Percentiles rank a stretch among this genome's conserved stretches.
Evolutionary conservation across 2,329 filamentous ascomycete species (phyloP).

Genomic region (Ascochyta rabiei): DNA sequence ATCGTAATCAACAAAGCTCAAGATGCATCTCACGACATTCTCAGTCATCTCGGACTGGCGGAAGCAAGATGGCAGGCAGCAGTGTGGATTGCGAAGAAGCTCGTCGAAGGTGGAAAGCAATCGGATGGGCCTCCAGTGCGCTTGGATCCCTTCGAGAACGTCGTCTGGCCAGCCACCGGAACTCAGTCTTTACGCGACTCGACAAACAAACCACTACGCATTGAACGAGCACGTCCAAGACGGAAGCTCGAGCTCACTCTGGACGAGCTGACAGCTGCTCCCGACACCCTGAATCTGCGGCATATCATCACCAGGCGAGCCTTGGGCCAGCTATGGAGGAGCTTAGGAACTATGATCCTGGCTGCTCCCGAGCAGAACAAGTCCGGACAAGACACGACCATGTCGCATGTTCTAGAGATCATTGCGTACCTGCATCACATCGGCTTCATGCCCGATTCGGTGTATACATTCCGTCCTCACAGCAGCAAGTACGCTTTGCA

Average conservation of each 20-base stretch:
- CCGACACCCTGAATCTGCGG: constrained; percentile 31
- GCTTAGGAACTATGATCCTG: constrained; percentile 54
- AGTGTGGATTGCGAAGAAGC: constrained; percentile 54
- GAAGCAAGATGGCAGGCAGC: constrained; percentile 52
- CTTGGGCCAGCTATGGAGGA: constrained; percentile 55
- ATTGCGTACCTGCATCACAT: constrained; percentile 56
- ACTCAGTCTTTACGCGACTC: constrained; percentile 27
- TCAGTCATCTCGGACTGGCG: constrained; percentile 48
- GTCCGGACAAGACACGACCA: constrained; percentile 36
- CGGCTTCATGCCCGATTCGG: constrained; percentile 54
- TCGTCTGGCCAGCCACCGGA: constrained; percentile 24
- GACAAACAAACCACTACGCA: constrained; percentile 31
- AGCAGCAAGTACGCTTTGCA: constrained; percentile 47
- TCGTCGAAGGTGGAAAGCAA: constrained; percentile 44
- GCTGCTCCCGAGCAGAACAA: constrained; percentile 34
- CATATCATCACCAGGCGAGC: constrained; percentile 40
- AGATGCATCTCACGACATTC: constrained; percentile 45
- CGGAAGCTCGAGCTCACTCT: constrained; percentile 25
- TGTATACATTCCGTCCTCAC: constrained; percentile 50
- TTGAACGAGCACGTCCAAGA: constrained; percentile 21
- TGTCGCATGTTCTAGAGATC: constrained; percentile 55
- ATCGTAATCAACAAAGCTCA: constrained; percentile 35
- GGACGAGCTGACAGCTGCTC: constrained; percentile 33
- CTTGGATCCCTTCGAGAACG: constrained; percentile 24
- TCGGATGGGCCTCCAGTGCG: constrained; percentile 15